Evolutionary conservation across 2,329 filamentous ascomycete genomes (phyloP), one percentile per base, ranked within the genome.

Genomic region (Aspergillus sp.): DNA sequence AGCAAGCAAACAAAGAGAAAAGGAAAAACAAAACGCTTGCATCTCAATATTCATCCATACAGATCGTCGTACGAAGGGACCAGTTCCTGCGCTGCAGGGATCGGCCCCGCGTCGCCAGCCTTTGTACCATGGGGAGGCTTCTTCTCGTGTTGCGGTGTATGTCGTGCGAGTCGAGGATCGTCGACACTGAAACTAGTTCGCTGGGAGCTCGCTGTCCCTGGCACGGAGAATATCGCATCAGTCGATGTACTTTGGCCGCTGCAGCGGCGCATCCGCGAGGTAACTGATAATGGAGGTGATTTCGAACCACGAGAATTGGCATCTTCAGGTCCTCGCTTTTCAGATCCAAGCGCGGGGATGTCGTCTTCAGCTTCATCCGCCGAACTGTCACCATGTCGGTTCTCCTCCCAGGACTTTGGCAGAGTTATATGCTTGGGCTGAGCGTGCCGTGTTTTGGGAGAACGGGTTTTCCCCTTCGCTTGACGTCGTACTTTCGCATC

Each of bases 21-120:
- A 21, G 3, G 3, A 50, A 21, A 21, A 50, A 12, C 49, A 31
- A 31, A 50, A 12, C 49, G 46, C 45, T 45, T 14, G 27, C 31
- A 40, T 12, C 19, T 21, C 17, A 27, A 41, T 65, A 31, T 31
- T 31, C 66, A 75, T 23, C 73, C 73, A 60, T 73, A 75, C 14
- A 75, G 67, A 41, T 75, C 73, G 59, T 75, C 73, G 43, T 75
- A 73, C 14, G 72, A 75, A 8, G 73, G 73, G 1, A 75, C 73
- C 61, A 75, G 58, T 50, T 73, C 66, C 46, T 70, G 69, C 24
- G 59, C 48, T 33, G 40, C 45, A 41, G 8, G 61, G 47, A 17
- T 63, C 56, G 31, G 70, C 64, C 46, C 62, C 57, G 33, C 54
- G 49, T 59, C 64, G 40, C 39, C 58, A 27, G 31, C 52, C 40